Conservation (phyloP, 371 early-diverging fungal species). For the Mucor mucedo region DNA sequence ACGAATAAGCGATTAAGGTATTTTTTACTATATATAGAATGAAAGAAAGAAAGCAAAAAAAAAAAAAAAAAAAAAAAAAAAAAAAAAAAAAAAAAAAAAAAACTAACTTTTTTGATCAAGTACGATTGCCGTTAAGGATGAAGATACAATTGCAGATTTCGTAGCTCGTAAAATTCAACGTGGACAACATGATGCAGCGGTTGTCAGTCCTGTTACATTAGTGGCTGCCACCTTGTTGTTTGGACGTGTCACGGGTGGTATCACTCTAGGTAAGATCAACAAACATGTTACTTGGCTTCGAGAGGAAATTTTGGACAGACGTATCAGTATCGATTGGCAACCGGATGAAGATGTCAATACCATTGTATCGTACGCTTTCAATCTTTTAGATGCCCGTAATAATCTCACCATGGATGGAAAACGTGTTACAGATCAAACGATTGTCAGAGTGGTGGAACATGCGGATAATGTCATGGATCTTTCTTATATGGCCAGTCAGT, state of each 20-base stretch:
- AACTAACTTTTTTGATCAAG: no score
- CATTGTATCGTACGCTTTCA: slow-evolving; percentile 43
- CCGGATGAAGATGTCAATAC: slow-evolving; percentile 48
- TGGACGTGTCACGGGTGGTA: slow-evolving; percentile 42
- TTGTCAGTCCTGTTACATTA: slow-evolving; percentile 47
- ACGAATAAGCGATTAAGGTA: slow-evolving; percentile 27
- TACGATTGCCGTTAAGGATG: slow-evolving; percentile 28
- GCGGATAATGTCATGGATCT: slow-evolving; percentile 58
- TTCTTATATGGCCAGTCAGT: slow-evolving; percentile 54
- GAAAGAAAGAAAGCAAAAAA: no score
- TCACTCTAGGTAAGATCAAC: slow-evolving; percentile 44
- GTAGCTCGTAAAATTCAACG: slow-evolving; percentile 42
- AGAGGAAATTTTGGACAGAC: slow-evolving; percentile 33
- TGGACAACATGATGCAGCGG: slow-evolving; percentile 41
- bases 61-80: no score
- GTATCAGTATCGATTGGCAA: slow-evolving; percentile 50
- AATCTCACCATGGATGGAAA: slow-evolving; percentile 51
- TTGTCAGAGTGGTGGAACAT: slow-evolving; percentile 51
- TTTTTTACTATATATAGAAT: not conserved
- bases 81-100: no score
- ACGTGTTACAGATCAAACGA: slow-evolving; percentile 43
- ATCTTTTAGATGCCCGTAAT: slow-evolving; percentile 42
- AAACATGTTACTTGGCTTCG: slow-evolving; percentile 48
- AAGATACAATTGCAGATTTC: slow-evolving; percentile 30
- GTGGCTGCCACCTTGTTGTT: slow-evolving; percentile 52